phyloP scores from a whole-genome alignment of 2,329 filamentous ascomycete species.

The Orbilia ellipsospora region DNA sequence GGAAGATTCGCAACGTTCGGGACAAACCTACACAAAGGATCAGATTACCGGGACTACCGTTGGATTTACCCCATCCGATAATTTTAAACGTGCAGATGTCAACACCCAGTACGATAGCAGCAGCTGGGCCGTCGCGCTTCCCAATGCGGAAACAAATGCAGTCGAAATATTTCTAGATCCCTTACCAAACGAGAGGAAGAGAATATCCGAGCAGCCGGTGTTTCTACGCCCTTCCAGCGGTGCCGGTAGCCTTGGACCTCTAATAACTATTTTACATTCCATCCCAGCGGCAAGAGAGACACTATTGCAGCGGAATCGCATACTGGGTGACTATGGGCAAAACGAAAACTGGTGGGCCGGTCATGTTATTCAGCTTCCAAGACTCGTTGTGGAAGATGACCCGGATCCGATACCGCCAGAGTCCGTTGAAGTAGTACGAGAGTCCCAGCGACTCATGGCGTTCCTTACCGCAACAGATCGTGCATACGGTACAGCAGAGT shows the following conservation, averaged over 20 bases:
- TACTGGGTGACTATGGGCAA: conserved; percentile 57
- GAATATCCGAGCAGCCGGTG: conserved; percentile 56
- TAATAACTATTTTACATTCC: conserved; percentile 58
- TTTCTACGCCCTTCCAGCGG: conserved; percentile 57
- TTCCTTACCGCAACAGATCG: conserved; percentile 58
- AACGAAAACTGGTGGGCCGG: conserved; percentile 59
- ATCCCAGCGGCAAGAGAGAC: conserved; percentile 57
- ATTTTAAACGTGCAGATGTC: conserved; percentile 56
- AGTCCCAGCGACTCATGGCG: conserved; percentile 59
- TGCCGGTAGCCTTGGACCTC: conserved; percentile 55
- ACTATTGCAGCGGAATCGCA: conserved; percentile 52
- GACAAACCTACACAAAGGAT: conserved; percentile 43
- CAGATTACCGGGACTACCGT: conserved; percentile 57
- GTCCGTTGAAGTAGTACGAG: conserved; percentile 54
- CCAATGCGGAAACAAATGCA: conserved; percentile 46
- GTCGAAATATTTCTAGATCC: conserved; percentile 58
- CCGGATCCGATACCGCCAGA: conserved; percentile 45
- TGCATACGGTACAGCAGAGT: conserved; percentile 58
- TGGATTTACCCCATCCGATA: conserved; percentile 55
- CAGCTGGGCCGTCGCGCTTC: conserved; percentile 58
- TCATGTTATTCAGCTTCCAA: conserved; percentile 56
- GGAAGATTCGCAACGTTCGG: conserved; percentile 52
- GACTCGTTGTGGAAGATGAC: conserved; percentile 56
- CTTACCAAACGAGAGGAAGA: conserved; percentile 56
- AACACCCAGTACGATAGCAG: conserved; percentile 57